Evolutionary conservation across 2,329 filamentous ascomycete genomes (phyloP), one percentile per base, ranked within the genome.

Genomic region (Hymenotorrendiella dingleyae): DNA sequence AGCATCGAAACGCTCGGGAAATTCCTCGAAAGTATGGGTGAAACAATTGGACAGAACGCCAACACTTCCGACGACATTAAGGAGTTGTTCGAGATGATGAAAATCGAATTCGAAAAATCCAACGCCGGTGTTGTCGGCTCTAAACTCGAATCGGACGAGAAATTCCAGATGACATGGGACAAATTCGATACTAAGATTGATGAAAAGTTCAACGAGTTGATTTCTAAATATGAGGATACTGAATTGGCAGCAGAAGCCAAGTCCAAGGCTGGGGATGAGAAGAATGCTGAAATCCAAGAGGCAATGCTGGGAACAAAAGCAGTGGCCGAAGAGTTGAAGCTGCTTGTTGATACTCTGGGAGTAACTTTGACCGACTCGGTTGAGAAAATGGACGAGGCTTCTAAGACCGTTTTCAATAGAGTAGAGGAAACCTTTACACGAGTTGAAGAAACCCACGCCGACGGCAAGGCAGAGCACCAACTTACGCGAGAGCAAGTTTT

Each of bases 171-270:
- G 46, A 72, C 73, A 0, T 73, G 74, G 16, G 73, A 79, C 7
- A 66, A 60, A 4, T 65, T 83, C 7, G 66, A 70, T 32, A 62
- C 63, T 46, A 80, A 78, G 60, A 67, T 83, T 33, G 78, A 80
- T 26, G 77, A 80, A 55, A 78, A 77, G 55, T 73, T 96, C 54
- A 76, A 77, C 45, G 86, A 89, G 51, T 72, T 98, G 19, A 79
- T 94, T 62, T 71, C 75, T 53, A 96, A 94, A 62, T 94, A 95
- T 58, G 90, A 96, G 42, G 87, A 93, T 47, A 82, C 90, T 49
- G 85, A 94, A 58, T 68, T 75, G 16, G 70, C 79, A 6, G 74
- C 87, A 22, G 85, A 94, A 33, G 82, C 86, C 36, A 85, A 85
- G 54, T 76, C 81, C 36, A 80, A 82, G 51, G 75, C 82, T 24